These are phyloP conservation scores for Microsporum canis DNA, from an alignment of 2,329 filamentous ascomycete species.

Conservation along the genomic window DNA sequence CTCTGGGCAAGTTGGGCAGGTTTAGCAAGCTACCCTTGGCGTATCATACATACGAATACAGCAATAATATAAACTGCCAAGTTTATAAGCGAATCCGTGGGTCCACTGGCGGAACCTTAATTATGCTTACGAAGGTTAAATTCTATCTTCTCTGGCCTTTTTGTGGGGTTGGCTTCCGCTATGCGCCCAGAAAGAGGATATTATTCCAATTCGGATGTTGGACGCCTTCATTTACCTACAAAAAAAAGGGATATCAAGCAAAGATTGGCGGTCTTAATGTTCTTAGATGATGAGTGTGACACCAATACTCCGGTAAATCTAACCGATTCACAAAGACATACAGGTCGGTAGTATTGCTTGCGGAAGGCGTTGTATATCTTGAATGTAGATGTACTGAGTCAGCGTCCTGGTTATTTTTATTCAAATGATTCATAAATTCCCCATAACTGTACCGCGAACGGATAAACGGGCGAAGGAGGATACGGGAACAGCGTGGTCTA, in stretches of 20 bases:
- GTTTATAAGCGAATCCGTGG: constrained; percentile 2
- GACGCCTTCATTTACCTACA: background rate
- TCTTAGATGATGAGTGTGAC: background rate
- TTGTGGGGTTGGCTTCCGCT: background rate
- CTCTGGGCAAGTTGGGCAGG: background rate
- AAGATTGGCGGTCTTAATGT: background rate
- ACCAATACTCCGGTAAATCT: too few species aligned
- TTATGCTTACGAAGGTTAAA: constrained; percentile 6
- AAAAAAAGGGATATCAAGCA: background rate
- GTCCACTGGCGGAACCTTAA: constrained; percentile 2
- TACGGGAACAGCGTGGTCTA: background rate
- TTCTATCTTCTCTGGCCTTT: background rate
- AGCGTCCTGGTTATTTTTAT: background rate
- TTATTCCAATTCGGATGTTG: background rate
- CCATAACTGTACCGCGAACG: background rate
- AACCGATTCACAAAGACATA: too few species aligned
- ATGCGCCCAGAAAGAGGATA: background rate
- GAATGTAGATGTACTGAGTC: background rate
- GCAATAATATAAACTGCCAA: background rate
- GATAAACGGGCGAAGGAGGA: background rate
- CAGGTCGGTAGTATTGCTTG: too few species aligned
- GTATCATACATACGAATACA: background rate
- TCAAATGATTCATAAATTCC: background rate
- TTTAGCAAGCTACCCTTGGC: background rate
- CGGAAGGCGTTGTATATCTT: too few species aligned